A percentile compares a stretch with the other conserved stretches of the same genome.
Evolutionary conservation across 805 yeast genomes (phyloP).

Genomic region (Hanseniaspora clermontiae): DNA sequence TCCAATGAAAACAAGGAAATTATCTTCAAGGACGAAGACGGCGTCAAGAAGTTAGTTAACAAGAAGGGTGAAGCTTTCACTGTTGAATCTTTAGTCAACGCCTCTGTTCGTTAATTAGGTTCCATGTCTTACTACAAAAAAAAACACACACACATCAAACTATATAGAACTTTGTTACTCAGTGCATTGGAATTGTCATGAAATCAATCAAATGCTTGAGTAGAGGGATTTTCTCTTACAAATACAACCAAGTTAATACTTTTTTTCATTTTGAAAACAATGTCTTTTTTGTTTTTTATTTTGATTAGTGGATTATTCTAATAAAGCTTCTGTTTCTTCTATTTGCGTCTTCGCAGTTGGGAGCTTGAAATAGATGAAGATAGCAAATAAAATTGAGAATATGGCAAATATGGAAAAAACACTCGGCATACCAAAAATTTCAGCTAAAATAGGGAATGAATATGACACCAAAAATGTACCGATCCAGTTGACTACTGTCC

Average conservation of each 20-base stretch:
- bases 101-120: constrained; percentile 53
- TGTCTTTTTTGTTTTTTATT: too few species aligned
- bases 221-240: too few species aligned
- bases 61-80: constrained; percentile 66
- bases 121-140: too few species aligned
- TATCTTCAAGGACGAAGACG: constrained; percentile 57
- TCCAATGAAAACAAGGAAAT: constrained; percentile 69
- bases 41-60: constrained; percentile 56
- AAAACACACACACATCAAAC: too few species aligned
- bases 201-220: too few species aligned
- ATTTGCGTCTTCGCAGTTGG: constrained; percentile 59
- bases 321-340: neutral
- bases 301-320: neutral
- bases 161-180: too few species aligned
- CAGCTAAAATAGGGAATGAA: constrained; percentile 62
- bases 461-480: constrained; percentile 76
- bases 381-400: constrained; percentile 39
- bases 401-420: constrained; percentile 62
- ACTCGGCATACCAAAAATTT: constrained; percentile 51
- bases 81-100: constrained; percentile 58
- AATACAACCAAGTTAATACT: too few species aligned
- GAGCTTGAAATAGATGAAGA: constrained; percentile 36
- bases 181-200: too few species aligned
- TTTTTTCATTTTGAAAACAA: too few species aligned
- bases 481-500: constrained; percentile 81